Evolutionary conservation across 768 basidiomycete species (phyloP).

Genomic region (Cyclocybe cylindracea): DNA sequence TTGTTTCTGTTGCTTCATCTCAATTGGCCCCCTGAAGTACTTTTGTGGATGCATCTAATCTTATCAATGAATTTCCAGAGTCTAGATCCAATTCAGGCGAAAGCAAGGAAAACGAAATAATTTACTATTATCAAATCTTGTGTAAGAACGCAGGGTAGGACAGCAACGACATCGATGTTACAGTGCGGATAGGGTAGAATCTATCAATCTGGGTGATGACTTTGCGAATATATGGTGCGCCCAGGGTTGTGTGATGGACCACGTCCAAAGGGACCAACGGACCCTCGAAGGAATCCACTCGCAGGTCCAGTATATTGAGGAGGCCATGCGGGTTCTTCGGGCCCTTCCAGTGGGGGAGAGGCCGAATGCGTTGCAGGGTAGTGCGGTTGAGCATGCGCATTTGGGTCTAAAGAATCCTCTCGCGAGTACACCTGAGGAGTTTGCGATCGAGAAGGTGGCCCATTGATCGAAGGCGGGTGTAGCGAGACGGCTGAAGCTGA

Average conservation of each 20-base stretch:
- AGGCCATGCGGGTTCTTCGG: constrained; percentile 27
- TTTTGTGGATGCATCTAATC: too few species aligned
- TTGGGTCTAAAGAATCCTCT: constrained; percentile 21
- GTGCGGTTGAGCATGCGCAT: constrained; percentile 24
- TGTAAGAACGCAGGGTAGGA: too few species aligned
- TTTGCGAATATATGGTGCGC: constrained; percentile 66
- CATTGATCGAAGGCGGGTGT: constrained; percentile 20
- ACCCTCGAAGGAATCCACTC: constrained; percentile 49
- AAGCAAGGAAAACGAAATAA: background rate
- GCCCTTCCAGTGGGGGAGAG: constrained; percentile 21
- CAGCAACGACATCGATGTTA: too few species aligned
- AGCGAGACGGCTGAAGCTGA: constrained; percentile 16
- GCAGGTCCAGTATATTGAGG: constrained; percentile 47
- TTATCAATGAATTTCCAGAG: background rate
- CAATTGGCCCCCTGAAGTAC: too few species aligned
- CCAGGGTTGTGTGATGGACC: constrained; percentile 46
- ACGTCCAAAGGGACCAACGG: constrained; percentile 41
- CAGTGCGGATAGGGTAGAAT: background rate
- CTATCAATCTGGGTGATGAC: constrained; percentile 35
- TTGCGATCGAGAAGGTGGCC: constrained; percentile 14
- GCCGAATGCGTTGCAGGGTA: constrained; percentile 20
- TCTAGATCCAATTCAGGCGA: background rate
- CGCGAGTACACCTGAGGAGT: constrained; percentile 15
- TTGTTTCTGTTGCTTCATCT: too few species aligned
- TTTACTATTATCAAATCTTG: background rate